phyloP scores from a whole-genome alignment of 768 basidiomycete species.

The Psilocybe sp. region DNA sequence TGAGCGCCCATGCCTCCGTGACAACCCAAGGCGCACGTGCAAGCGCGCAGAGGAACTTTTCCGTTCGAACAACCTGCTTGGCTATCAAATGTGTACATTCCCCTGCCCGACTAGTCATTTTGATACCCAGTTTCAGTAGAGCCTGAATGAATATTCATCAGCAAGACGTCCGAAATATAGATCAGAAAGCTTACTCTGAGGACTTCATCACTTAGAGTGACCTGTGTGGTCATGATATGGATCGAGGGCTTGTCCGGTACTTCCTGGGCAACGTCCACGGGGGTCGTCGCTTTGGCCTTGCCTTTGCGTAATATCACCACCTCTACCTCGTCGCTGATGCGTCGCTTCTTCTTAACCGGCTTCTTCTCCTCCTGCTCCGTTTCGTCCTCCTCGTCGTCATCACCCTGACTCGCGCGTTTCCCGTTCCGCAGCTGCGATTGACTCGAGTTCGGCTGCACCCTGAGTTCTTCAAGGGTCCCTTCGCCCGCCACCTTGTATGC shows the following conservation, averaged over 20 bases:
- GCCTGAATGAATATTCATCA: constrained; percentile 33
- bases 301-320: constrained; percentile 12
- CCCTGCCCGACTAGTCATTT: constrained; percentile 51
- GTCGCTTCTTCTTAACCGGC: constrained; percentile 5
- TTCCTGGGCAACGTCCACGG: constrained; percentile 15
- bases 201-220: constrained; percentile 53
- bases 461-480: constrained; percentile 5
- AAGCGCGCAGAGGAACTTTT: constrained; percentile 84
- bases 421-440: neutral
- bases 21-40: constrained; percentile 61
- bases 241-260: constrained; percentile 23
- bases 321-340: constrained; percentile 4
- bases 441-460: constrained; percentile 8
- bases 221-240: constrained; percentile 67
- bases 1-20: constrained; percentile 64
- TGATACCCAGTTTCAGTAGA: constrained; percentile 64
- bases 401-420: constrained; percentile 6
- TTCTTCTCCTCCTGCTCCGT: constrained; percentile 13
- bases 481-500: constrained; percentile 14
- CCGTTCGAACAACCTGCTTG: constrained; percentile 70
- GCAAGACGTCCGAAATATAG: neutral
- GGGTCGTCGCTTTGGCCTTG: constrained; percentile 16
- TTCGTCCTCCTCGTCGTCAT: constrained; percentile 11
- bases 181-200: constrained; percentile 45
- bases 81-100: constrained; percentile 83